phyloP scores from a whole-genome alignment of 1,139 yeast genomes.

The Taphrina pruni region DNA sequence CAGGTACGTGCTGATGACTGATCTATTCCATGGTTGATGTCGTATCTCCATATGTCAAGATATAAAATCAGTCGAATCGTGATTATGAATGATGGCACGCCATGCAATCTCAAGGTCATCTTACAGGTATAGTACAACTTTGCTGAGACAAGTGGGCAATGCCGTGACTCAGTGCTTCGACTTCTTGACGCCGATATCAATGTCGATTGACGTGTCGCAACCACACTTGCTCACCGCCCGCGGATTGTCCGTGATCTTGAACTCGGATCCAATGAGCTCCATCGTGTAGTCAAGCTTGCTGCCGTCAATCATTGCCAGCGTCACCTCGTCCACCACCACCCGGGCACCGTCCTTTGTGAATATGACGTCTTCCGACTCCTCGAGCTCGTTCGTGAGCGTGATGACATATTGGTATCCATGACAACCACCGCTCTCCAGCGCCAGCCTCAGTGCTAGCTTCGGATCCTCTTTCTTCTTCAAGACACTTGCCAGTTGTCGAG shows the following conservation, averaged over 20 bases:
- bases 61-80: too few relatives aligned
- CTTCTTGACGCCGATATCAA: slow-evolving; percentile 34
- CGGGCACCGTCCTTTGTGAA: slow-evolving; percentile 73
- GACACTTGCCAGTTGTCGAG: slow-evolving; percentile 9
- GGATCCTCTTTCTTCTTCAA: slow-evolving; percentile 51
- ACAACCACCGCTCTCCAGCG: slow-evolving; percentile 98
- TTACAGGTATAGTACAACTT: not conserved
- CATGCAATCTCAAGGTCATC: not conserved
- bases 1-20: too few relatives aligned
- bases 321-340: slow-evolving; percentile 77
- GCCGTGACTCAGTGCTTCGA: slow-evolving; percentile 1
- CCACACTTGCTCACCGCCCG: slow-evolving; percentile 93
- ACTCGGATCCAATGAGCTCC: slow-evolving; percentile 92
- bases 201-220: slow-evolving; percentile 42
- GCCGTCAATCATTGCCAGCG: slow-evolving; percentile 81
- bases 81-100: not conserved
- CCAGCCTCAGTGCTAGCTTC: slow-evolving; percentile 68
- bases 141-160: not conserved
- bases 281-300: slow-evolving; percentile 87
- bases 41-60: too few relatives aligned
- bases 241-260: slow-evolving; percentile 88
- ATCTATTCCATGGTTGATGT: too few relatives aligned
- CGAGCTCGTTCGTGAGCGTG: slow-evolving; percentile 59
- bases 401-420: slow-evolving; percentile 94
- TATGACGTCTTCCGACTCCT: slow-evolving; percentile 54